These are phyloP conservation scores for Phaffia rhodozyma DNA, from an alignment of 1,284 basidiomycete genomes.

Conservation along the genomic window DNA sequence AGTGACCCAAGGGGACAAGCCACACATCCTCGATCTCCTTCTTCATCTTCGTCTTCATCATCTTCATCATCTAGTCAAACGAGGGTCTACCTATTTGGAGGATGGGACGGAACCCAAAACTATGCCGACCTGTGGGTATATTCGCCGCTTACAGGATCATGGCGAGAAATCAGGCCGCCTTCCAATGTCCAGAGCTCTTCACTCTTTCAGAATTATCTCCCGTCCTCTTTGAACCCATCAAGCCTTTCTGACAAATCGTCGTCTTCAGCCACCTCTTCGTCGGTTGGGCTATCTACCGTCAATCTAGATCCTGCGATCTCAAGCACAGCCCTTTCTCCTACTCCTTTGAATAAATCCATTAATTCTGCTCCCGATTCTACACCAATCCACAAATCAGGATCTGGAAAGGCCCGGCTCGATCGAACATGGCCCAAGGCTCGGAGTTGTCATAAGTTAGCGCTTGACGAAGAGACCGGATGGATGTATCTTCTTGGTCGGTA, in stretches of 20 bases:
- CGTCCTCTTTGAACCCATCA: too few relatives aligned
- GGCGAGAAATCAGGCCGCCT: not conserved
- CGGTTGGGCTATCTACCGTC: too few relatives aligned
- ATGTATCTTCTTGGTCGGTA: constrained; percentile 9
- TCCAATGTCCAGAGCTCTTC: too few relatives aligned
- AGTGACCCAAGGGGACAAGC: constrained; percentile 2
- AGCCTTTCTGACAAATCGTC: not conserved
- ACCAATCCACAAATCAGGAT: not conserved
- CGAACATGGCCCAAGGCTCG: not conserved
- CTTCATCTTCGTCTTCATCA: too few relatives aligned
- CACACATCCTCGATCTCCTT: too few relatives aligned
- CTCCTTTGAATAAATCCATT: too few relatives aligned
- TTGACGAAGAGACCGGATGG: not conserved
- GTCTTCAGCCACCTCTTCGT: too few relatives aligned
- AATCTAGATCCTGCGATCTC: too few relatives aligned
- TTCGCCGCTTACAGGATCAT: not conserved
- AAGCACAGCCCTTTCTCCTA: too few relatives aligned
- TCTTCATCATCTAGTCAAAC: not conserved
- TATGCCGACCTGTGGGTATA: constrained; percentile 5
- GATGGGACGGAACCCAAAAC: constrained; percentile 4
- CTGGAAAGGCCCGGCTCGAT: not conserved
- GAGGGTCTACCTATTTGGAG: constrained; percentile 8
- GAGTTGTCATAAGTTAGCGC: constrained; percentile 6
- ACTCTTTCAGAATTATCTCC: too few relatives aligned
- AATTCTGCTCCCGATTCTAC: too few relatives aligned